Conservation (phyloP, 2,329 filamentous ascomycete genomes). For the Cryphonectria carpinicola region DNA sequence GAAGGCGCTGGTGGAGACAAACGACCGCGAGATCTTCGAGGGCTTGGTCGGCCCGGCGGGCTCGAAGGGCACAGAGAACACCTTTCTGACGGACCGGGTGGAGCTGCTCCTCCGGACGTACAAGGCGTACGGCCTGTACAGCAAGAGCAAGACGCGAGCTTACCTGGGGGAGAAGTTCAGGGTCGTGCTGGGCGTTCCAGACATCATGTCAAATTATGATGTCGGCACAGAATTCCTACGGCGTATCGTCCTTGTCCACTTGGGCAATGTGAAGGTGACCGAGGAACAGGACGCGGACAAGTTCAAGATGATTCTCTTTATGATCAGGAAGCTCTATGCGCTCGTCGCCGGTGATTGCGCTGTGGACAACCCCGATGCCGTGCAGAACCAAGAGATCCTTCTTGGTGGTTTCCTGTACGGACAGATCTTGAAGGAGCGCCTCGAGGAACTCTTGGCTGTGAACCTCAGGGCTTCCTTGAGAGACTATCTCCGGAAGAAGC, state of each 20-base stretch:
- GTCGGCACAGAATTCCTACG: constrained; percentile 90
- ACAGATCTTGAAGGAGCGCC: constrained; percentile 91
- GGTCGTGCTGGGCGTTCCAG: constrained; percentile 80
- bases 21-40: constrained; percentile 94
- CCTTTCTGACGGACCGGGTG: constrained; percentile 92
- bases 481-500: constrained; percentile 59
- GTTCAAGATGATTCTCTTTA: constrained; percentile 91
- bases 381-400: constrained; percentile 94
- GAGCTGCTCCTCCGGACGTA: constrained; percentile 91
- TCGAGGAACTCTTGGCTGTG: constrained; percentile 81
- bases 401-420: constrained; percentile 92
- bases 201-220: constrained; percentile 84
- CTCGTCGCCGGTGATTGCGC: constrained; percentile 91
- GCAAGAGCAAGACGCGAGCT: constrained; percentile 77
- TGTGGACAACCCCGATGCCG: constrained; percentile 93
- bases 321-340: constrained; percentile 94
- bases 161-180: constrained; percentile 92
- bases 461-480: constrained; percentile 56
- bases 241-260: constrained; percentile 87
- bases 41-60: constrained; percentile 79
- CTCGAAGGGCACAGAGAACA: constrained; percentile 80
- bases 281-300: constrained; percentile 87
- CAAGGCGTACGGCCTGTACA: constrained; percentile 86
- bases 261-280: constrained; percentile 84
- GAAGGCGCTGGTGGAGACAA: constrained; percentile 93